These are phyloP conservation scores for Ascoidea asiatica DNA, from an alignment of 805 yeast genomes.

Conservation along the genomic window DNA sequence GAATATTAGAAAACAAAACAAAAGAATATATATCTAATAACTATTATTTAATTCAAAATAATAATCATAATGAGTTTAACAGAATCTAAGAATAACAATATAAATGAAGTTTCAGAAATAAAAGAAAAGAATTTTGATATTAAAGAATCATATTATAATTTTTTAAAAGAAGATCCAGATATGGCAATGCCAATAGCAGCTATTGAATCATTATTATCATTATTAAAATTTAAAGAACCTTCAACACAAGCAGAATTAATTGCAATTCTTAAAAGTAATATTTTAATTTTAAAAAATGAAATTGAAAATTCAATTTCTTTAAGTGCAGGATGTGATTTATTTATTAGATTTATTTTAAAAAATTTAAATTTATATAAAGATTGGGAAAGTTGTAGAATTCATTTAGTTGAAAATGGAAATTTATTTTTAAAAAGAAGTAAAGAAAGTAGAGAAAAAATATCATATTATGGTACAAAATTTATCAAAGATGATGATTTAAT, in stretches of 20 bases:
- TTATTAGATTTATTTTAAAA: conserved; percentile 83
- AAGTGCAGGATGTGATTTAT: conserved; percentile 95
- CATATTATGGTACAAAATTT: conserved; percentile 76
- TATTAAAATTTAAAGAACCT: conserved; percentile 74
- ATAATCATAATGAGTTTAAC: no score
- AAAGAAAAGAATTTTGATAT: conserved; percentile 48
- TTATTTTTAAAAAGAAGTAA: conserved; percentile 85
- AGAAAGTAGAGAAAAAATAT: conserved; percentile 76
- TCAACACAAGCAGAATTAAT: conserved; percentile 89
- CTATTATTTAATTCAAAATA: no score
- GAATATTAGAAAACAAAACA: no score
- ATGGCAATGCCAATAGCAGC: conserved; percentile 99
- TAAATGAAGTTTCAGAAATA: neutral
- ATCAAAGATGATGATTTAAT: conserved; percentile 88
- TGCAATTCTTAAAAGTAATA: conserved; percentile 65
- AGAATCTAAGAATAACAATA: no score
- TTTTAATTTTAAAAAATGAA: conserved; percentile 55
- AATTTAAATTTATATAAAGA: conserved; percentile 79
- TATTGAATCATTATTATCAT: conserved; percentile 81
- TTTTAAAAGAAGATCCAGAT: conserved; percentile 81
- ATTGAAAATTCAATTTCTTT: conserved; percentile 87
- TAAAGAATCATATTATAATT: conserved; percentile 63
- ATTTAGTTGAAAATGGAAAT: conserved; percentile 87
- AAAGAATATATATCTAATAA: no score
- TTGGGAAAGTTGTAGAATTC: conserved; percentile 87